Evolutionary conservation across 805 yeast species (phyloP).

Genomic region (Torulaspora maleeae): DNA sequence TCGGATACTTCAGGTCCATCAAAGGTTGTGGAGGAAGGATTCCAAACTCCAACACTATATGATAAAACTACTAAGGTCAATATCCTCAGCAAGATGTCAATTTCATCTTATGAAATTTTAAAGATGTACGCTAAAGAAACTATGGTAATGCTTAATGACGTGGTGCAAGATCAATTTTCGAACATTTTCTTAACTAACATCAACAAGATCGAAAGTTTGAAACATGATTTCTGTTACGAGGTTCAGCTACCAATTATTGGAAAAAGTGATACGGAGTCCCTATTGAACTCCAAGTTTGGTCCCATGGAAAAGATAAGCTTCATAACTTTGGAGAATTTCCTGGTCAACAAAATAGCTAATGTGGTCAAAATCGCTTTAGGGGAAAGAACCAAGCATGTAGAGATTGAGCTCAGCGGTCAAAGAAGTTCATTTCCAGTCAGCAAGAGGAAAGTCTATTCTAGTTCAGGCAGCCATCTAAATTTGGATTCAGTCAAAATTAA

Average conservation of each 20-base stretch:
- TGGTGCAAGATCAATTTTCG: constrained; percentile 77
- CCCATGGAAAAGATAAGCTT: constrained; percentile 69
- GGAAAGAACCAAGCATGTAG: constrained; percentile 39
- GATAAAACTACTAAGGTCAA: constrained; percentile 76
- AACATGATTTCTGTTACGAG: constrained; percentile 55
- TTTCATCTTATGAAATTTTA: constrained; percentile 57
- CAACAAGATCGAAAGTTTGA: constrained; percentile 46
- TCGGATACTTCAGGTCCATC: constrained; percentile 40
- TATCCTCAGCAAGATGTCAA: constrained; percentile 74
- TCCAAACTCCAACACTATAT: constrained; percentile 67
- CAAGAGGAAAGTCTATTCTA: constrained; percentile 49
- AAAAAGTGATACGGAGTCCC: constrained; percentile 26
- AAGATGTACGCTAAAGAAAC: constrained; percentile 67
- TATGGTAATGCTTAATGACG: constrained; percentile 64
- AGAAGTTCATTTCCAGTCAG: constrained; percentile 33
- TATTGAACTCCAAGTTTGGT: constrained; percentile 48
- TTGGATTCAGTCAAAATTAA: constrained; percentile 50
- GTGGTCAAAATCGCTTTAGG: constrained; percentile 56
- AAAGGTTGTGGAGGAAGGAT: constrained; percentile 50
- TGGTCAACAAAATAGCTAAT: constrained; percentile 56
- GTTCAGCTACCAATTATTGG: constrained; percentile 43
- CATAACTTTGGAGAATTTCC: constrained; percentile 61
- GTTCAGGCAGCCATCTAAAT: constrained; percentile 25
- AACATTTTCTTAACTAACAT: constrained; percentile 65
- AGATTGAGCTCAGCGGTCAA: constrained; percentile 34